phyloP scores from a whole-genome alignment of 2,329 filamentous ascomycete species.

The Neonectria sp. region DNA sequence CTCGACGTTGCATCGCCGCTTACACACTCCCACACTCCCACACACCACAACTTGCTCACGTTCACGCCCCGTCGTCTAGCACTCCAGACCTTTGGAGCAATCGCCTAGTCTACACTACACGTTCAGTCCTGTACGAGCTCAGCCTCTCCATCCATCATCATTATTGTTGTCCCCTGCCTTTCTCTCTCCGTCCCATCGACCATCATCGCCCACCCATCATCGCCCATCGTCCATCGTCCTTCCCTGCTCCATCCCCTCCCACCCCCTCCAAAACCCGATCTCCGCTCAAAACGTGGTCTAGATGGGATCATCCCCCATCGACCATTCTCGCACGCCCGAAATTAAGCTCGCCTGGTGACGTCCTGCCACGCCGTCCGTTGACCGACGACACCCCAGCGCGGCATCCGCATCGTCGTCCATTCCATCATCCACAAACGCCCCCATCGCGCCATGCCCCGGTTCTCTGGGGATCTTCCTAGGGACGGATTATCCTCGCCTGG shows the following conservation, averaged over 20 bases:
- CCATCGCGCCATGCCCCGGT: conserved; percentile 8
- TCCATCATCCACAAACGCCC: conserved; percentile 11
- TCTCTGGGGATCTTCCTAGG: background rate
- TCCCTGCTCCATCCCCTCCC: background rate
- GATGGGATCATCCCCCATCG: conserved; percentile 35
- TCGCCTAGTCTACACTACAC: too few species aligned
- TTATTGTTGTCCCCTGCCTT: too few species aligned
- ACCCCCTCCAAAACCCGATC: conserved; percentile 22
- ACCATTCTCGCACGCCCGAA: background rate
- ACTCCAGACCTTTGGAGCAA: too few species aligned
- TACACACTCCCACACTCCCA: too few species aligned
- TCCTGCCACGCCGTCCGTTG: background rate
- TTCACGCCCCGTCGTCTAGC: too few species aligned
- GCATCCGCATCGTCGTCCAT: background rate
- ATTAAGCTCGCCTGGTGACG: conserved; percentile 20
- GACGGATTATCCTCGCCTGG: background rate
- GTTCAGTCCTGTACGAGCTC: background rate
- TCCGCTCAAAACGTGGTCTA: conserved; percentile 37
- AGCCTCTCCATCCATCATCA: background rate
- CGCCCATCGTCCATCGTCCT: background rate
- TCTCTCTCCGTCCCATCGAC: background rate
- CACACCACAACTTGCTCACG: too few species aligned
- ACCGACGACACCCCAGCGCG: background rate
- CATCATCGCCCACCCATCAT: too few species aligned
- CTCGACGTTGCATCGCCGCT: too few species aligned